Conservation (phyloP, 2,329 filamentous ascomycete species). For the Lecanicillium sp. region DNA sequence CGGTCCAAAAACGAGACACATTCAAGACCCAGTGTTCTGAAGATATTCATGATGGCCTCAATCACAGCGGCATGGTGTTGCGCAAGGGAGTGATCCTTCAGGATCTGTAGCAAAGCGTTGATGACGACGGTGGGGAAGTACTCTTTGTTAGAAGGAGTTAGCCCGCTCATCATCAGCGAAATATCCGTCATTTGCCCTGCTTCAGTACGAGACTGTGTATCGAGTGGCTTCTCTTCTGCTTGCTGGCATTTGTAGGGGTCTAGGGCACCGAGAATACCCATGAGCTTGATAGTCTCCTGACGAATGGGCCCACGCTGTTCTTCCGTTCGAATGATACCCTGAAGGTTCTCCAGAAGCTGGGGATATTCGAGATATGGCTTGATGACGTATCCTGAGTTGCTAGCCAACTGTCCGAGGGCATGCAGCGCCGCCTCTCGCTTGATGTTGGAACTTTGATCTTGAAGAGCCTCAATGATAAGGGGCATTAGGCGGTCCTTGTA, state of each 20-base stretch:
- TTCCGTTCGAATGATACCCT: constrained; percentile 91
- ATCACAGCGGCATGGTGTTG: constrained; percentile 93
- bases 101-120: constrained; percentile 84
- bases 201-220: constrained; percentile 63
- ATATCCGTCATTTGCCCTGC: constrained; percentile 77
- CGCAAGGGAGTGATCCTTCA: constrained; percentile 83
- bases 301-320: constrained; percentile 74
- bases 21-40: constrained; percentile 90
- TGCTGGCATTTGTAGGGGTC: constrained; percentile 97
- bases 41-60: constrained; percentile 98
- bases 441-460: constrained; percentile 83
- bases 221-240: constrained; percentile 82
- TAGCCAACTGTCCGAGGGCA: constrained; percentile 85
- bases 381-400: constrained; percentile 96
- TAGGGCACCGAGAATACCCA: constrained; percentile 89
- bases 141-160: constrained; percentile 94
- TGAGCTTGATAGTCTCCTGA: constrained; percentile 91
- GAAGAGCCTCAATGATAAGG: constrained; percentile 85
- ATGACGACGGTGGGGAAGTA: constrained; percentile 98
- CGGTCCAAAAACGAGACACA: constrained; percentile 92
- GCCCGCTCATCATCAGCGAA: constrained; percentile 93
- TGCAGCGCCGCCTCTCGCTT: constrained; percentile 90
- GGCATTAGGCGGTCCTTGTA: constrained; percentile 94
- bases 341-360: constrained; percentile 83
- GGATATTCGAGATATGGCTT: constrained; percentile 94